Evolutionary conservation across 441 rosid genomes (phyloP).

Genomic region (Pelargonium cotyledonis): DNA sequence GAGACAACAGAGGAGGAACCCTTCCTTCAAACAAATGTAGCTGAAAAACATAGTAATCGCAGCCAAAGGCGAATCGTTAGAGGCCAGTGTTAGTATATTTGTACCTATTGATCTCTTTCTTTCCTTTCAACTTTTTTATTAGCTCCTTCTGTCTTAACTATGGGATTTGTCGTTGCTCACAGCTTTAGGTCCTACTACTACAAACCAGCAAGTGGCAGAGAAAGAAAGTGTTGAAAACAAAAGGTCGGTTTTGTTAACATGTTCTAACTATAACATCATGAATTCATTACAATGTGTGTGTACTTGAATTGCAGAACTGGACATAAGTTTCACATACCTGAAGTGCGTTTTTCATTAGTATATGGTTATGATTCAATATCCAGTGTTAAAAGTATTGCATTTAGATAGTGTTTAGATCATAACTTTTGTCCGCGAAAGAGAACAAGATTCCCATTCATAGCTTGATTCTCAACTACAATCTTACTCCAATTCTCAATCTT

Average conservation of each 20-base stretch:
- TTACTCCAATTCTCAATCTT: too few species aligned
- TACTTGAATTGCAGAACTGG: not conserved
- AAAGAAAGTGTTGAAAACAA: slow-evolving; percentile 45
- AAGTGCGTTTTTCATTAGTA: not conserved
- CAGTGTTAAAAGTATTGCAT: too few species aligned
- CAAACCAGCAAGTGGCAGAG: slow-evolving; percentile 26
- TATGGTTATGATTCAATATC: not conserved
- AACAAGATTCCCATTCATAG: too few species aligned
- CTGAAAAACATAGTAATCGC: slow-evolving; percentile 20
- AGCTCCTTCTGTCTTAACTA: not conserved
- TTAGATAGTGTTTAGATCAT: too few species aligned
- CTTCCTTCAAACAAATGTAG: slow-evolving; percentile 21
- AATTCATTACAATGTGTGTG: not conserved
- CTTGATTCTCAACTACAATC: too few species aligned
- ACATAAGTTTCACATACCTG: too few species aligned
- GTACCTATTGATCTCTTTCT: not conserved
- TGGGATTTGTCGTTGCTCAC: slow-evolving; percentile 16
- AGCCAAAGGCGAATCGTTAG: slow-evolving; percentile 38
- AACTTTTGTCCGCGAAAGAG: too few species aligned
- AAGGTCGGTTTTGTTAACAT: slow-evolving; percentile 30
- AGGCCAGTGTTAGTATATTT: slow-evolving; percentile 42
- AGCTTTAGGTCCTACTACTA: slow-evolving; percentile 49
- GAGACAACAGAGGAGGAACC: slow-evolving; percentile 21
- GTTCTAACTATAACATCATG: too few species aligned
- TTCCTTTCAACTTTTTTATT: slow-evolving; percentile 5